Percentiles rank a stretch among this genome's conserved stretches.
These are phyloP conservation scores for Sarcodon sp. DNA, from an alignment of 768 basidiomycete species.

Conservation along the genomic window DNA sequence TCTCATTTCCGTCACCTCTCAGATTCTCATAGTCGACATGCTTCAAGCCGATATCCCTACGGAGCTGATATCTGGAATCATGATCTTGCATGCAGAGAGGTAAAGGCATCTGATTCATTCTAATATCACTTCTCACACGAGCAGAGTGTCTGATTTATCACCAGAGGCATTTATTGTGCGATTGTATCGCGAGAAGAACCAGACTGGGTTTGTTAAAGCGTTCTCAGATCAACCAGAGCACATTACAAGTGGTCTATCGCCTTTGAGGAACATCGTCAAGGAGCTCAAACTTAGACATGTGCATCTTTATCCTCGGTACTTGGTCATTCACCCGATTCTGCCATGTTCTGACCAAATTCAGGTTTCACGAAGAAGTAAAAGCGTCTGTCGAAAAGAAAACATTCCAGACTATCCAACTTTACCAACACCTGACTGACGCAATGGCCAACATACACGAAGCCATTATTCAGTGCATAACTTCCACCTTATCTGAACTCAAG, in stretches of 20 bases:
- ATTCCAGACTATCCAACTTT: constrained; percentile 87
- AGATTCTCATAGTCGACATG: constrained; percentile 93
- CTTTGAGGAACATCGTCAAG: constrained; percentile 85
- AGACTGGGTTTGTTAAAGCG: constrained; percentile 85
- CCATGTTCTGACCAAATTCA: constrained; percentile 16
- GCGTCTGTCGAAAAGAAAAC: constrained; percentile 67
- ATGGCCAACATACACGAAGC: constrained; percentile 92
- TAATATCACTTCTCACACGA: background rate
- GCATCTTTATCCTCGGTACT: constrained; percentile 82
- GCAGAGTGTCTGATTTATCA: constrained; percentile 74
- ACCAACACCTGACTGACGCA: constrained; percentile 69
- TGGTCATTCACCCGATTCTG: background rate
- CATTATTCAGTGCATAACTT: constrained; percentile 89
- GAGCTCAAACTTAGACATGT: constrained; percentile 84
- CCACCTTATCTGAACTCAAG: constrained; percentile 81
- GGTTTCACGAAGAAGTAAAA: constrained; percentile 87
- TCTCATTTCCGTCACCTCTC: constrained; percentile 82
- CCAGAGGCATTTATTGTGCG: constrained; percentile 91
- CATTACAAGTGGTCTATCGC: constrained; percentile 86
- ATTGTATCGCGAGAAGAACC: constrained; percentile 83
- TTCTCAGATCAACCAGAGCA: constrained; percentile 96
- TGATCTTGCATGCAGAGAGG: constrained; percentile 89
- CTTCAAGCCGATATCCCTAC: constrained; percentile 76
- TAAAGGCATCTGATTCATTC: constrained; percentile 13
- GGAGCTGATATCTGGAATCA: constrained; percentile 76